Evolutionary conservation across 768 basidiomycete species (phyloP), one percentile per base, ranked within the genome.

Genomic region (Daedaleopsis nitida): DNA sequence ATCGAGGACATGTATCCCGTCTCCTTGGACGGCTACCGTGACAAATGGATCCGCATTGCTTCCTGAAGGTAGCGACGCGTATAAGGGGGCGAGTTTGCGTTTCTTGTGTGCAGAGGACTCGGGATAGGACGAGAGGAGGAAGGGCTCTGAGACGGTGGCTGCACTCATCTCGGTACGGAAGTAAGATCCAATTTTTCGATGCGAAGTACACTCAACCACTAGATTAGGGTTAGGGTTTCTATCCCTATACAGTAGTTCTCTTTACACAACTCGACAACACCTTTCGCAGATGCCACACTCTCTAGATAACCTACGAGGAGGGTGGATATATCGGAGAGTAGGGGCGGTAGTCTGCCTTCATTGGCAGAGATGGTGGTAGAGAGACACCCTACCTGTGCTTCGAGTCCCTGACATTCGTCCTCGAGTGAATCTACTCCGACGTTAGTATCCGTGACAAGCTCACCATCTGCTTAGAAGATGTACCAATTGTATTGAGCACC

Each of bases 1-100:
- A 71, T 92, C 87, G 59, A 89, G 72, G 48, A 93, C 70, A 73
- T 92, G 89, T 42, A 92, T 76, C 34, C 91, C 91, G 58, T 93
- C 89, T 63, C 81, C 82, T 62, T 91, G 89, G 13, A 80, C 86
- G 14, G 88, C 81, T 57, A 90, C 79, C 0, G 88, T 88, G 44
- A 82, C 86, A 77, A 81, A 81, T 27, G 85, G 83, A 42, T 88
- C 85, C 45, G 73, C 71, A 59, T 64, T 47, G 47, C 62, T 56
- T 17, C 54, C 35, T 7, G 62, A 64, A 7, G 62, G 62, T 10
- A 64, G 35, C 17, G 64, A 60, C 11, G 57, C 58, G 23, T 60
- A 52, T 21, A 64, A 8, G 2, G 62, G 58, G 8, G 35, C 50
- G 4, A 45, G 48, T 12, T 51, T 48, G 58, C 55, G 62, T 64